These are phyloP conservation scores for Phytopythium kandeliae DNA, from an alignment of 352 stramenopile genomes.

Conservation along the genomic window DNA sequence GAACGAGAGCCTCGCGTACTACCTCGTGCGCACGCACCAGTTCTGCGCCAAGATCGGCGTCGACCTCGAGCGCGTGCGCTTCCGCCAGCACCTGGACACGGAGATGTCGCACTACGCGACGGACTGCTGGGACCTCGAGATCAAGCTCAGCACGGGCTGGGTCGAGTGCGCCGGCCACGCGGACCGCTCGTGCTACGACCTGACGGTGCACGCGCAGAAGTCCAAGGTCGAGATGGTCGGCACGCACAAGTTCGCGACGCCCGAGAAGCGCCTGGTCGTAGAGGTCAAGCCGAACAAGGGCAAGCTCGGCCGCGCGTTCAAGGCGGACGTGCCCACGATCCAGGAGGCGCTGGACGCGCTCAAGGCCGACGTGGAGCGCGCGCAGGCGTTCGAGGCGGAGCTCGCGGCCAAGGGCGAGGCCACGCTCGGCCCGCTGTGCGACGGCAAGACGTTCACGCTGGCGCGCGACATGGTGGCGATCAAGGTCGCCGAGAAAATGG, in stretches of 20 bases:
- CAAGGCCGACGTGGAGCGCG: slow-evolving; percentile 88
- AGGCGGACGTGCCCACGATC: slow-evolving; percentile 85
- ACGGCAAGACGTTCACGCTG: slow-evolving; percentile 89
- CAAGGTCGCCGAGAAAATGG: slow-evolving; percentile 93
- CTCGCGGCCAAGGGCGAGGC: slow-evolving; percentile 88
- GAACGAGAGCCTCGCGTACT: slow-evolving; percentile 99
- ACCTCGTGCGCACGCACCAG: slow-evolving; percentile 97
- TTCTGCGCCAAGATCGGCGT: slow-evolving; percentile 96
- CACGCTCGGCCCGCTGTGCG: slow-evolving; percentile 82
- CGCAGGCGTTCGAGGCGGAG: slow-evolving; percentile 87
- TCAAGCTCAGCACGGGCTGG: slow-evolving; percentile 97
- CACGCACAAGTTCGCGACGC: slow-evolving; percentile 88
- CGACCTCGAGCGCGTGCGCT: slow-evolving; percentile 92
- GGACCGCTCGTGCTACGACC: slow-evolving; percentile 98
- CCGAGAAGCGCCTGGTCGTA: slow-evolving; percentile 92
- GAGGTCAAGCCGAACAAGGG: slow-evolving; percentile 97
- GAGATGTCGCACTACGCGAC: slow-evolving; percentile 99
- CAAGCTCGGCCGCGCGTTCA: slow-evolving; percentile 96
- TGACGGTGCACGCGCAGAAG: slow-evolving; percentile 87
- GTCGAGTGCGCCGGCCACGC: slow-evolving; percentile 99
- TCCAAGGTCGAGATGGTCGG: slow-evolving; percentile 86
- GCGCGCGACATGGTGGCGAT: slow-evolving; percentile 94
- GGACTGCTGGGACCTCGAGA: slow-evolving; percentile 99
- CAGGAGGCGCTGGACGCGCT: slow-evolving; percentile 72
- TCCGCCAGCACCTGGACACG: slow-evolving; percentile 98